phyloP scores from a whole-genome alignment of 805 yeast genomes.

The Candida hispaniensis region DNA sequence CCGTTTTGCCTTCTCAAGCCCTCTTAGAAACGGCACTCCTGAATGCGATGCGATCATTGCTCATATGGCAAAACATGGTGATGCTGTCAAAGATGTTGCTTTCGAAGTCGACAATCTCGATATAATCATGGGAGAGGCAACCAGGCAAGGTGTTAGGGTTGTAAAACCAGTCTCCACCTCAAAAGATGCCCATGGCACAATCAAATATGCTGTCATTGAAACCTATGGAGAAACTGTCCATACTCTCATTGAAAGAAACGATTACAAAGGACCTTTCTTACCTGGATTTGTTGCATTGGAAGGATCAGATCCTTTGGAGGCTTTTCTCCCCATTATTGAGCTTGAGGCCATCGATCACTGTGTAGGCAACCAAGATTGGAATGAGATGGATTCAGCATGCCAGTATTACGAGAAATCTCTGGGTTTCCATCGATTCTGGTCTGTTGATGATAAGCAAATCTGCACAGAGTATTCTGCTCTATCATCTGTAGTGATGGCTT shows the following conservation, averaged over 20 bases:
- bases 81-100: slow-evolving; percentile 69
- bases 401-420: slow-evolving; percentile 48
- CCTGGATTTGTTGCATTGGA: slow-evolving; percentile 36
- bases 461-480: slow-evolving; percentile 60
- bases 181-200: slow-evolving; percentile 41
- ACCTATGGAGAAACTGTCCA: slow-evolving; percentile 58
- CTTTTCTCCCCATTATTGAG: slow-evolving; percentile 30
- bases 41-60: slow-evolving; percentile 34
- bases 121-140: slow-evolving; percentile 37
- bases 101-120: slow-evolving; percentile 48
- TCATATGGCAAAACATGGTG: slow-evolving; percentile 53
- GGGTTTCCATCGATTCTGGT: slow-evolving; percentile 74
- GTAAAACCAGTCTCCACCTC: slow-evolving; percentile 25
- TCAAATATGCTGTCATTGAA: slow-evolving; percentile 42
- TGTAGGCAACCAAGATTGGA: slow-evolving; percentile 70
- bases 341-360: slow-evolving; percentile 57
- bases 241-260: slow-evolving; percentile 45
- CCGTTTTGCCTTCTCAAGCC: slow-evolving; percentile 37
- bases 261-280: slow-evolving; percentile 37
- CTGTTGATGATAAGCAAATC: slow-evolving; percentile 72
- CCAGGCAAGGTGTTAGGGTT: slow-evolving; percentile 42
- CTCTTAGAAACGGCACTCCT: slow-evolving; percentile 28
- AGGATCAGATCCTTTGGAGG: slow-evolving; percentile 23
- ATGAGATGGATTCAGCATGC: slow-evolving; percentile 49
- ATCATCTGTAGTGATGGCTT: slow-evolving; percentile 67